Evolutionary conservation across 169 alveolate genomes (phyloP).

Genomic region (Cryptosporidium tyzzeri): DNA sequence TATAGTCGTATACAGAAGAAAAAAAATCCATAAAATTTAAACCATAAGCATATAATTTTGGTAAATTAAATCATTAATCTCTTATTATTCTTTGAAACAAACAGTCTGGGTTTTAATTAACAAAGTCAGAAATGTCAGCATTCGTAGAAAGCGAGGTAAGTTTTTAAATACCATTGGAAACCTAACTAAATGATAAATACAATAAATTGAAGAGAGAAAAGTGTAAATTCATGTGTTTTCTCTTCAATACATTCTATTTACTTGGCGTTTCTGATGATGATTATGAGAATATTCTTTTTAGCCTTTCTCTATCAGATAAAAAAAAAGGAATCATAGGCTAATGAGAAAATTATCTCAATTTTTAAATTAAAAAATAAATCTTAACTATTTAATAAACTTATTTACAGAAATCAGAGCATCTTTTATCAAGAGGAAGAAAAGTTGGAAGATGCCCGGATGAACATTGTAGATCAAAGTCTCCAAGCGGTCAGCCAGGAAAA

Average conservation of each 20-base stretch:
- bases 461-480: constrained; percentile 62
- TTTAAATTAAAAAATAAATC: neutral
- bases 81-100: neutral
- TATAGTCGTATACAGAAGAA: neutral
- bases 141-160: constrained; percentile 70
- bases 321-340: neutral
- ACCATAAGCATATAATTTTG: neutral
- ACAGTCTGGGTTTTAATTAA: neutral
- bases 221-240: too few species aligned
- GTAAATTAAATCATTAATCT: neutral
- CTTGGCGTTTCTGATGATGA: neutral
- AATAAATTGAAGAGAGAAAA: neutral
- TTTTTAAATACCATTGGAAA: neutral
- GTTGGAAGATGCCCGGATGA: constrained; percentile 64
- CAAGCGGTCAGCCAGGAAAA: constrained; percentile 73
- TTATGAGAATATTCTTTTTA: neutral
- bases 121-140: constrained; percentile 22
- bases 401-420: constrained; percentile 14
- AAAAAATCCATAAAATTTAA: neutral
- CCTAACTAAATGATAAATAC: neutral
- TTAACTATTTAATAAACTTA: neutral
- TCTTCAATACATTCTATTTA: neutral
- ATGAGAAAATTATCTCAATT: neutral
- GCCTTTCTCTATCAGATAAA: neutral
- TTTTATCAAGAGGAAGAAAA: constrained; percentile 55